Percentiles rank a stretch among this genome's conserved stretches.
Conservation (phyloP, 192 early-diverging fungal genomes). For the Backusella circina region DNA sequence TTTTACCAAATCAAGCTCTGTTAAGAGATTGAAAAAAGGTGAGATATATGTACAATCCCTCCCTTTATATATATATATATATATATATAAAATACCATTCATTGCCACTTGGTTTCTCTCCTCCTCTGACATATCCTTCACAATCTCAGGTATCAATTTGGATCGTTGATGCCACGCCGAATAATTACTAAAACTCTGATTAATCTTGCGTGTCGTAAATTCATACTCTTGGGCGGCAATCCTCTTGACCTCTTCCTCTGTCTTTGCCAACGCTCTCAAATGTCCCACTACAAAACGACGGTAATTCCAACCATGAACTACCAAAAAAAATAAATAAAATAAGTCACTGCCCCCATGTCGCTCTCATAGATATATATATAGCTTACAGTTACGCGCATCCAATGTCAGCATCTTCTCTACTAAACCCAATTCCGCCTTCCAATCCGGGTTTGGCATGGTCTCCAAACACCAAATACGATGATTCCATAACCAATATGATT, state of each 20-base stretch:
- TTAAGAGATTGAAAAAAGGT: slow-evolving; percentile 16
- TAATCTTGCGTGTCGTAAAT: slow-evolving; percentile 88
- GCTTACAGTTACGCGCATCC: slow-evolving; percentile 91
- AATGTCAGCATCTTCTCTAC: slow-evolving; percentile 75
- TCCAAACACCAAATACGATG: slow-evolving; percentile 91
- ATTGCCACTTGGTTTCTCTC: slow-evolving; percentile 39
- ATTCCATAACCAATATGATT: slow-evolving; percentile 98
- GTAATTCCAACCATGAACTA: slow-evolving; percentile 98
- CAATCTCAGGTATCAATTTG: slow-evolving; percentile 66
- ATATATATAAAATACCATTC: no score
- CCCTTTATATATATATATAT: not conserved
- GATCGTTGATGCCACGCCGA: slow-evolving; percentile 98
- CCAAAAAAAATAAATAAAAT: not conserved
- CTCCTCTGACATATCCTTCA: slow-evolving; percentile 37
- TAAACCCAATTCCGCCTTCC: slow-evolving; percentile 76
- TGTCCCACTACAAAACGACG: slow-evolving; percentile 78
- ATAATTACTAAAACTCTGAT: slow-evolving; percentile 92
- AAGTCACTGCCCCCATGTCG: not conserved
- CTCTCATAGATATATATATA: not conserved
- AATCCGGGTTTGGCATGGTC: slow-evolving; percentile 69
- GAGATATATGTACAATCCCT: not conserved
- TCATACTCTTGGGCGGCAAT: slow-evolving; percentile 71
- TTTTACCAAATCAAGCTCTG: slow-evolving; percentile 80
- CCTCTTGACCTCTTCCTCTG: slow-evolving; percentile 26
- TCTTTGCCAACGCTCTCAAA: slow-evolving; percentile 9